These are phyloP conservation scores for Boletus subcaerulescens DNA, from an alignment of 768 basidiomycete genomes.

Conservation along the genomic window DNA sequence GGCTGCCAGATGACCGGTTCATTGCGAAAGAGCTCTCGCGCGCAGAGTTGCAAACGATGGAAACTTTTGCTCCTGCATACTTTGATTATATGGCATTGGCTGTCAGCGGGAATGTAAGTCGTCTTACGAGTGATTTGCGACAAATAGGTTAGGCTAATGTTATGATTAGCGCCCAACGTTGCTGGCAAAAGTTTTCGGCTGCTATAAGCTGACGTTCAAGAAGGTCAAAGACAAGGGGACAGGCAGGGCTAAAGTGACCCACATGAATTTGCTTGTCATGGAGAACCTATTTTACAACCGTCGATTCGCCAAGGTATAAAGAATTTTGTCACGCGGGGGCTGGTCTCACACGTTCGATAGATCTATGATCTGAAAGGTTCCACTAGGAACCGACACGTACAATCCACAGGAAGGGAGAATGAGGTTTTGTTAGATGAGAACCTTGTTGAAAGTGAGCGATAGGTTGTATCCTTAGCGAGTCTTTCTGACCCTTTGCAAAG, in stretches of 20 bases:
- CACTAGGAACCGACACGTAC: constrained; percentile 89
- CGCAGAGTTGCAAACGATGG: constrained; percentile 90
- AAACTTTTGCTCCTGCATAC: constrained; percentile 95
- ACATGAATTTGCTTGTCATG: constrained; percentile 97
- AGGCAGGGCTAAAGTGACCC: constrained; percentile 71
- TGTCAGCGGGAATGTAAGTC: constrained; percentile 73
- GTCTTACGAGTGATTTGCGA: not conserved
- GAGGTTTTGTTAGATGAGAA: constrained; percentile 97
- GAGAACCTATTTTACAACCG: constrained; percentile 96
- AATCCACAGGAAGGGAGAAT: constrained; percentile 84
- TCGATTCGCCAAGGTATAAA: constrained; percentile 77
- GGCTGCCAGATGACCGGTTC: constrained; percentile 83
- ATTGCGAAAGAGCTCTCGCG: constrained; percentile 95
- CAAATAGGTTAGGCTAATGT: constrained; percentile 4
- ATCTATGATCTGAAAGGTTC: constrained; percentile 98
- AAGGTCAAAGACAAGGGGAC: constrained; percentile 66
- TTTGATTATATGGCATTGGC: constrained; percentile 99
- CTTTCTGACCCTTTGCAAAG: constrained; percentile 38
- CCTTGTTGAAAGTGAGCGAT: constrained; percentile 73
- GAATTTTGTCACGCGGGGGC: not conserved
- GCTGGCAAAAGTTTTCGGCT: constrained; percentile 94
- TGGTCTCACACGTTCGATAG: constrained; percentile 36
- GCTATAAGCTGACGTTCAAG: constrained; percentile 89
- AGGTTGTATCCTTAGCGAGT: not conserved
- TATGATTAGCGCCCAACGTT: constrained; percentile 78